These are phyloP conservation scores for Phytophthora cactorum DNA, from an alignment of 352 stramenopile species.

Conservation along the genomic window DNA sequence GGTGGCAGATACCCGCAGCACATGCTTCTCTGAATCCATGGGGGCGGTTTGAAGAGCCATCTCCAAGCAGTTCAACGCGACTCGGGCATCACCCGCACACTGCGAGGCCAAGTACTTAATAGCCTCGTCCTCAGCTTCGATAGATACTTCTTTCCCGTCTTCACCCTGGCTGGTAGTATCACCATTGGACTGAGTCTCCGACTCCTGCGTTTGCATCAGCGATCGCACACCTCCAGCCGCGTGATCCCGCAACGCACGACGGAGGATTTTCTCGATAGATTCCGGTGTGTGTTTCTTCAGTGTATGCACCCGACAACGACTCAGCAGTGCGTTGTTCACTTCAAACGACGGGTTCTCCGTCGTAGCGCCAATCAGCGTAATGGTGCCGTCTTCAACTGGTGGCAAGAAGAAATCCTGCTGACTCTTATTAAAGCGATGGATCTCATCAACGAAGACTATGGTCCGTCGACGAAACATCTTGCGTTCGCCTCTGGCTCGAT, in stretches of 20 bases:
- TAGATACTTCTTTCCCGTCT: conserved; percentile 4
- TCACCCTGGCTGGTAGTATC: conserved; percentile 6
- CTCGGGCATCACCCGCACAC: conserved; percentile 79
- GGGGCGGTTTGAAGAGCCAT: conserved; percentile 70
- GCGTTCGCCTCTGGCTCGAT: conserved; percentile 68
- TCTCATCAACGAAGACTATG: conserved; percentile 90
- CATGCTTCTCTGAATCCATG: conserved; percentile 29
- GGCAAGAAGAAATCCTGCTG: conserved; percentile 91
- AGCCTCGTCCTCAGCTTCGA: conserved; percentile 61
- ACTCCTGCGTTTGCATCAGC: conserved; percentile 22
- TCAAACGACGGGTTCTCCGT: conserved; percentile 92
- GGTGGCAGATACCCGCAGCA: conserved; percentile 53
- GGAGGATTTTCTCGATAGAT: conserved; percentile 72
- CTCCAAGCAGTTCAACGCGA: conserved; percentile 86
- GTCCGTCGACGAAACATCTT: conserved; percentile 71
- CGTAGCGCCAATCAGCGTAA: conserved; percentile 89
- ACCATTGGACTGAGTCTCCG: conserved; percentile 9
- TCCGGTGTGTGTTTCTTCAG: conserved; percentile 71
- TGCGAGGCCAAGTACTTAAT: conserved; percentile 75
- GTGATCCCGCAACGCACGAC: conserved; percentile 56
- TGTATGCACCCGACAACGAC: conserved; percentile 80
- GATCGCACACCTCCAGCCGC: conserved; percentile 39
- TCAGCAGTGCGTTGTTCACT: conserved; percentile 87
- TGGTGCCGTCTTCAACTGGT: conserved; percentile 80
- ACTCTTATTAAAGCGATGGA: conserved; percentile 91